Base-by-base conservation (phyloP, 768 basidiomycete species). In the Leucocoprinus leucothites region DNA sequence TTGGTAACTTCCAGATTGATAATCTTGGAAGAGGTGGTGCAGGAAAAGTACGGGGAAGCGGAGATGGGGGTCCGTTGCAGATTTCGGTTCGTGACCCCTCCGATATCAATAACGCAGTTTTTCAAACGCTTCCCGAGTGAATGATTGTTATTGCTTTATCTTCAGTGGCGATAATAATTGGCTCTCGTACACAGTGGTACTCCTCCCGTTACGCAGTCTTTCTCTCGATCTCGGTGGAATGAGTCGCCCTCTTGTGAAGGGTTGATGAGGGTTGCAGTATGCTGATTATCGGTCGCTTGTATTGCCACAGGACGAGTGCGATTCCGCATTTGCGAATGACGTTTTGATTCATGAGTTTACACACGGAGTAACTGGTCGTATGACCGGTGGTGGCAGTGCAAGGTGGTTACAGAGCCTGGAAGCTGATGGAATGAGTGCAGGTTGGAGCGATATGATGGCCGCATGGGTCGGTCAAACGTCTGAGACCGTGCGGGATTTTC, bases 401-500 rank as follows among this genome's bases (percentile, higher is more conserved):
- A 70, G 82, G 11, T 87, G 86, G 70, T 69, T 87, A 57, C 81
- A 85, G 63, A 82, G 76, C 24, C 74, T 74, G 31, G 86, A 87
- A 63, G 73, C 85, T 2, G 81, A 82, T 19, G 86, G 85, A 13
- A 77, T 87, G 77, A 85, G 85, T 42, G 86, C 87, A 66, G 85
- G 82, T 16, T 87, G 84, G 84, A 80, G 80, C 3, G 85, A 85
- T 66, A 75, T 75, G 18, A 66, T 78, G 70, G 74, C 77, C 1
- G 68, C 69, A 74, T 78, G 76, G 76, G 67, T 68, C 18, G 65
- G 71, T 28, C 75, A 46, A 11, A 46, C 22, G 13, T 46, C 45
- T 16, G 45, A 25, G 8, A 46, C 7, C 9, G 45, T 46, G 4
- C 22, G n/a, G 8, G 45, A 46, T 46, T 46, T 46, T n/a, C 24